Conservation (phyloP, 2,329 filamentous ascomycete species). For the Didymella sp. region DNA sequence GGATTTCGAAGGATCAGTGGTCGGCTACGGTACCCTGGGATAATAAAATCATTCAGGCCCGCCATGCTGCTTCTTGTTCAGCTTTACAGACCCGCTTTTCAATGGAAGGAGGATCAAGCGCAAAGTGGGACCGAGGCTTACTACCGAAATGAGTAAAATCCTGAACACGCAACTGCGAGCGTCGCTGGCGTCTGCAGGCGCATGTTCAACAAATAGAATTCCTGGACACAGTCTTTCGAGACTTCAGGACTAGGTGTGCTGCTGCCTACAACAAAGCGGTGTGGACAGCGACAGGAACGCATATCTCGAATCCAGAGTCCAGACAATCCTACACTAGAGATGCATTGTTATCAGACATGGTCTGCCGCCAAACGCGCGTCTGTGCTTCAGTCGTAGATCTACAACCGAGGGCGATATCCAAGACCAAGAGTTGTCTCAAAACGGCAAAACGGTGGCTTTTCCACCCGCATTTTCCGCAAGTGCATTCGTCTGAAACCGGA, state of each 20-base stretch:
- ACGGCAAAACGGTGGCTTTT: neutral
- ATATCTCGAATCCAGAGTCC: no score
- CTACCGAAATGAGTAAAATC: neutral
- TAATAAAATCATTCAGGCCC: neutral
- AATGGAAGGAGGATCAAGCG: neutral
- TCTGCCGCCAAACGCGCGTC: constrained; percentile 3
- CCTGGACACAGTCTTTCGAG: neutral
- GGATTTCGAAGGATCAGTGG: neutral
- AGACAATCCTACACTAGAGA: neutral
- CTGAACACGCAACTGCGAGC: neutral
- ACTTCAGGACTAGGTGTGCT: neutral
- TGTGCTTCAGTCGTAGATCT: neutral
- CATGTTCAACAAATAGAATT: neutral
- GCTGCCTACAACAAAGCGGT: neutral
- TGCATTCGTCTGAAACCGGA: neutral
- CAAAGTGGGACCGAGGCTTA: neutral
- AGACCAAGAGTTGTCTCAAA: neutral
- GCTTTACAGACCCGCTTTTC: neutral
- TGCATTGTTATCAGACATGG: neutral
- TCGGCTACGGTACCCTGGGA: neutral
- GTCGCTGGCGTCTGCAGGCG: neutral
- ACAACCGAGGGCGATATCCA: neutral
- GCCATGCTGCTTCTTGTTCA: neutral
- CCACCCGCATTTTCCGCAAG: neutral
- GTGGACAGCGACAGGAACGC: neutral